phyloP scores from a whole-genome alignment of 2,329 filamentous ascomycete genomes.

The Colletotrichum orchidophilum region DNA sequence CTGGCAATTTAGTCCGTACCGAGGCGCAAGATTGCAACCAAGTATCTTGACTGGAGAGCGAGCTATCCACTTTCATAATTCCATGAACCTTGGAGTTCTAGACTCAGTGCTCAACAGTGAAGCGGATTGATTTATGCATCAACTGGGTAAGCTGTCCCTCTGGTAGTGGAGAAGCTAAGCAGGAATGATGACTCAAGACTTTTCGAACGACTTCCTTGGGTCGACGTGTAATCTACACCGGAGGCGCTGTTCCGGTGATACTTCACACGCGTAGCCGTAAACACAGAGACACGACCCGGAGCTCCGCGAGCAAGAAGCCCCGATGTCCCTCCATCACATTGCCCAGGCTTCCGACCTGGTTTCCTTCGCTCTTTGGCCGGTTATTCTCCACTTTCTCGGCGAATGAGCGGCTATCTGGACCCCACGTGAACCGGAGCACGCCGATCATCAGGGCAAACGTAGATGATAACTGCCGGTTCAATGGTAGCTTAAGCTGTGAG shows the following conservation, averaged over 20 bases:
- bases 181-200: neutral
- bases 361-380: neutral
- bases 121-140: neutral
- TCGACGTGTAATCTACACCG: too few species aligned
- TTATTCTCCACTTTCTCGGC: neutral
- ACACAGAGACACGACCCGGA: neutral
- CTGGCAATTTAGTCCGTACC: neutral
- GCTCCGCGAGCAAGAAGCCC: neutral
- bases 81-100: neutral
- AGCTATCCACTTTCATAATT: neutral
- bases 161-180: neutral
- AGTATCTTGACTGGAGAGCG: neutral
- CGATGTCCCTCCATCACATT: neutral
- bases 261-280: neutral
- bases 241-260: neutral
- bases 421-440: conserved; percentile 12
- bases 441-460: neutral
- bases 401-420: neutral
- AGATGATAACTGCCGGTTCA: neutral
- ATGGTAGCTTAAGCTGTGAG: neutral
- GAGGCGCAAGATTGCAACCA: neutral
- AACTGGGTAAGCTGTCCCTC: neutral
- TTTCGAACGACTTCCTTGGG: neutral
- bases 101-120: neutral
- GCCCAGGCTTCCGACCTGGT: too few species aligned